phyloP scores from a whole-genome alignment of 345 rosid genomes.

The Sisymbrium altissimum region DNA sequence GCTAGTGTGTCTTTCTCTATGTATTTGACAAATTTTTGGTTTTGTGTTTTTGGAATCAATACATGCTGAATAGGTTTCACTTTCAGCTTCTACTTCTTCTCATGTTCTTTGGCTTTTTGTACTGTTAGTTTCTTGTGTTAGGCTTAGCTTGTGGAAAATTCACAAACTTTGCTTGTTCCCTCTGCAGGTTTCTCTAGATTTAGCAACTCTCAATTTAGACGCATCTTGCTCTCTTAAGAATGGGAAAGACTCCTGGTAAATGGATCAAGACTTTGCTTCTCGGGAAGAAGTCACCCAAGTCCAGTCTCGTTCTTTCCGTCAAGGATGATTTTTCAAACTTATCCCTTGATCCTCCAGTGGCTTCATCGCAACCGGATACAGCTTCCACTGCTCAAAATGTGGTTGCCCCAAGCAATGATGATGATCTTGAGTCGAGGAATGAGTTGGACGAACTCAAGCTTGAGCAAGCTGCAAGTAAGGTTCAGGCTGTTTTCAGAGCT shows the following conservation, averaged over 20 bases:
- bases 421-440: conserved; percentile 25
- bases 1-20: background rate
- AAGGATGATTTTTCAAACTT: conserved; percentile 37
- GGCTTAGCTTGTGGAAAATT: background rate
- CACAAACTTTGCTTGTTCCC: conserved; percentile 5
- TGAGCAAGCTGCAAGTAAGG: conserved; percentile 56
- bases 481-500: conserved; percentile 73
- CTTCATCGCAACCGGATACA: conserved; percentile 25
- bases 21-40: background rate
- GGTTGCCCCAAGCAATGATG: conserved; percentile 28
- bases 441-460: conserved; percentile 39
- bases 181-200: conserved; percentile 26
- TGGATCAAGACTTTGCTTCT: conserved; percentile 66
- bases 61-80: conserved; percentile 1
- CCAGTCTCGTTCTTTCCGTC: conserved; percentile 37
- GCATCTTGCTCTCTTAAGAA: conserved; percentile 9
- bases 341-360: conserved; percentile 36
- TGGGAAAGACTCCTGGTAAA: conserved; percentile 81
- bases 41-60: background rate
- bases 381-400: conserved; percentile 28
- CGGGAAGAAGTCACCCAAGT: conserved; percentile 73
- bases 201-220: conserved; percentile 9
- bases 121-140: background rate
- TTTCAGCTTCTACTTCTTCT: background rate
- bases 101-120: background rate